These are phyloP conservation scores for Penicillium paradoxum DNA, from an alignment of 495 filamentous ascomycete species.

Conservation along the genomic window DNA sequence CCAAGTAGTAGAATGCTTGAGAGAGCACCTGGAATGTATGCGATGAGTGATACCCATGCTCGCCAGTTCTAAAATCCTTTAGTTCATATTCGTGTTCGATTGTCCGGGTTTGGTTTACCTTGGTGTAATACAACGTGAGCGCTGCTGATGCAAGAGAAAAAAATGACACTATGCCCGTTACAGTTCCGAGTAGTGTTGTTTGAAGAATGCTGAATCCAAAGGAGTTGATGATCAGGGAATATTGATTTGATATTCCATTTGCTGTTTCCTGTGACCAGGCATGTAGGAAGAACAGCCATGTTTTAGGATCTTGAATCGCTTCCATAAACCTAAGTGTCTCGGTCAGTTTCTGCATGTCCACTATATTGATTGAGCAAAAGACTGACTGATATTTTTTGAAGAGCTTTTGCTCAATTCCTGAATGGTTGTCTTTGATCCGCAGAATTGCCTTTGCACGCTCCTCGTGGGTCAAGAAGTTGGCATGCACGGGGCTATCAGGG, in stretches of 20 bases:
- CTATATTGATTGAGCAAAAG: not conserved
- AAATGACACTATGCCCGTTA: slow-evolving; percentile 32
- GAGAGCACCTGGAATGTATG: slow-evolving; percentile 27
- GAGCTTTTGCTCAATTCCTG: slow-evolving; percentile 54
- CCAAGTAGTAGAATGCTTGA: slow-evolving; percentile 31
- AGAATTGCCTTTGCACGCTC: slow-evolving; percentile 53
- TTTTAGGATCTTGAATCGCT: slow-evolving; percentile 24
- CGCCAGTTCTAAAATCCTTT: slow-evolving; percentile 24
- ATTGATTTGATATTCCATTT: slow-evolving; percentile 40
- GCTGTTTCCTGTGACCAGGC: slow-evolving; percentile 41
- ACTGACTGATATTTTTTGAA: slow-evolving; percentile 48
- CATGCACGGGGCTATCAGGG: slow-evolving; percentile 54
- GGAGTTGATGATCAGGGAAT: slow-evolving; percentile 40
- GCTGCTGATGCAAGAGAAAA: slow-evolving; percentile 29
- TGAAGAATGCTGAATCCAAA: slow-evolving; percentile 38
- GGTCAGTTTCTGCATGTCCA: not conserved
- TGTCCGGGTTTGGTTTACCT: not conserved
- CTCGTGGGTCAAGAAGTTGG: slow-evolving; percentile 48
- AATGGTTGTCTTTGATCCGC: slow-evolving; percentile 52
- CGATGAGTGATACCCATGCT: slow-evolving; percentile 33
- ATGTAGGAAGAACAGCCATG: slow-evolving; percentile 35
- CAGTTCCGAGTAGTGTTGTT: slow-evolving; percentile 32
- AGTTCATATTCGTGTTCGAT: not conserved
- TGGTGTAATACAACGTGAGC: slow-evolving; percentile 27
- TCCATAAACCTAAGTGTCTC: slow-evolving; percentile 22